Conservation (phyloP, 495 filamentous ascomycete genomes). For the Neurospora tetraspora region DNA sequence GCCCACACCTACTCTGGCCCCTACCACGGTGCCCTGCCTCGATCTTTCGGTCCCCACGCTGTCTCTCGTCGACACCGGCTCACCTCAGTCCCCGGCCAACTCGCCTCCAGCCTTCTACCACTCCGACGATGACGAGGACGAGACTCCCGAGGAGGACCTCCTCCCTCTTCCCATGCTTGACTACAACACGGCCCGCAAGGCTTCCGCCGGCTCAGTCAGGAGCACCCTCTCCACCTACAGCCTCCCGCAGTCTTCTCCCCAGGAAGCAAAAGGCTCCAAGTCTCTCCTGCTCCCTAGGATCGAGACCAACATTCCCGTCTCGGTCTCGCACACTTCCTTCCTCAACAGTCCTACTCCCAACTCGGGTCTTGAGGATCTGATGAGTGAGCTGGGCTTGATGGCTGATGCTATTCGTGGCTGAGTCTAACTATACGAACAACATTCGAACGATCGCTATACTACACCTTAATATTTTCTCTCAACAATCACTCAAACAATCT, state of each 20-base stretch:
- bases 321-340: constrained; percentile 15
- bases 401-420: constrained; percentile 27
- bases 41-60: background rate
- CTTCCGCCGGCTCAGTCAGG: background rate
- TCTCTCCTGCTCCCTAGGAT: constrained; percentile 15
- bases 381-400: constrained; percentile 38
- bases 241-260: constrained; percentile 24
- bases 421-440: background rate
- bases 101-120: constrained; percentile 33
- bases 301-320: constrained; percentile 16
- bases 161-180: constrained; percentile 1
- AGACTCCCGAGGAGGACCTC: constrained; percentile 10
- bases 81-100: constrained; percentile 10
- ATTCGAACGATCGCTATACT: background rate
- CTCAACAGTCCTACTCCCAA: constrained; percentile 25
- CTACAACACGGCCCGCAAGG: background rate
- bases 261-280: constrained; percentile 7
- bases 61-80: constrained; percentile 10
- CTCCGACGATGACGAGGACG: constrained; percentile 28
- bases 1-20: background rate
- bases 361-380: constrained; percentile 31
- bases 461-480: background rate
- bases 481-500: background rate
- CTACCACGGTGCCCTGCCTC: background rate
- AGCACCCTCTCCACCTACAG: constrained; percentile 31